These are phyloP conservation scores for Immersiporthe knoxdaviesiana DNA, from an alignment of 2,329 filamentous ascomycete species.

Conservation along the genomic window DNA sequence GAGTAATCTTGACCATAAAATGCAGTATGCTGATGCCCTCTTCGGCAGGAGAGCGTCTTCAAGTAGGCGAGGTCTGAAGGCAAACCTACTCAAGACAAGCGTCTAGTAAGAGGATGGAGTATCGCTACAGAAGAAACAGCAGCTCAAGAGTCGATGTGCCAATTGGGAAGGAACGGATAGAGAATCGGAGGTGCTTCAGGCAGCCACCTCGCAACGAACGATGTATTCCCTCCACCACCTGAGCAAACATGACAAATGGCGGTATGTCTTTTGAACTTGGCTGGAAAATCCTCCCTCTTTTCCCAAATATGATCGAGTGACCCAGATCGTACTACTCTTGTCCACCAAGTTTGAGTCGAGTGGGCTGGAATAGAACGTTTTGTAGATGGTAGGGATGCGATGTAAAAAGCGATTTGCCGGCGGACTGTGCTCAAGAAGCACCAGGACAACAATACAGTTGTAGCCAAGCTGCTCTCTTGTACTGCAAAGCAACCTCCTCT, in stretches of 20 bases:
- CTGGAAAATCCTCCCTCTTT: neutral
- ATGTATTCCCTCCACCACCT: neutral
- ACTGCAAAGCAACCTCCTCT: neutral
- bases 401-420: neutral
- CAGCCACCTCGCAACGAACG: neutral
- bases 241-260: neutral
- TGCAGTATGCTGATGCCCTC: neutral
- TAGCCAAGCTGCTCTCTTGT: neutral
- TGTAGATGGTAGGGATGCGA: neutral
- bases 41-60: neutral
- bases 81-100: neutral
- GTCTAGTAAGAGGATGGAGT: neutral
- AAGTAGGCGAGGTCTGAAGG: neutral
- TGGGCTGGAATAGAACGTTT: too few relatives aligned
- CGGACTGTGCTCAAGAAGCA: neutral
- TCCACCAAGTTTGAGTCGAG: neutral
- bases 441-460: neutral
- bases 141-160: neutral
- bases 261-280: neutral
- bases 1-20: neutral
- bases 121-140: neutral
- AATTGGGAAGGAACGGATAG: neutral
- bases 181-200: neutral
- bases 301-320: neutral
- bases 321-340: neutral